These are phyloP conservation scores for Chrysosporium keratinophilum DNA, from an alignment of 2,329 filamentous ascomycete genomes.

Conservation along the genomic window DNA sequence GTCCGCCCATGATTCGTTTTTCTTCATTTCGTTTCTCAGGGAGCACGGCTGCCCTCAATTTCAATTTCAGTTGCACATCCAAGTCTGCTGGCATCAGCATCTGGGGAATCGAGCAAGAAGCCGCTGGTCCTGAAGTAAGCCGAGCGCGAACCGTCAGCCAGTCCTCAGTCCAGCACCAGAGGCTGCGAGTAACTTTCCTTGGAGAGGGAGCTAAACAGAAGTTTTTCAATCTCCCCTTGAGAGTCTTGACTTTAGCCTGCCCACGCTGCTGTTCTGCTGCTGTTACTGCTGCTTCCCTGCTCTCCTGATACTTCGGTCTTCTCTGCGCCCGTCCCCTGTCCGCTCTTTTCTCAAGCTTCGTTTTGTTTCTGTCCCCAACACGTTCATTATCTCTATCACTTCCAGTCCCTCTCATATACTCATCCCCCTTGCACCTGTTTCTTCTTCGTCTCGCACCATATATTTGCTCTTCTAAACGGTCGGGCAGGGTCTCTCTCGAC, in stretches of 20 bases:
- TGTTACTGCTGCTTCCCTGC: constrained; percentile 1
- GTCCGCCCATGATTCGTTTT: neutral
- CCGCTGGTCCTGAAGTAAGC: neutral
- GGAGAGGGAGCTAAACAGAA: neutral
- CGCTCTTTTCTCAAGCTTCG: constrained; percentile 7
- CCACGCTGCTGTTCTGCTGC: neutral
- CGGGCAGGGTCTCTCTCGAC: constrained; percentile 9
- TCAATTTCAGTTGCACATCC: neutral
- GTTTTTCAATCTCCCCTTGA: neutral
- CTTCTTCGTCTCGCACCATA: constrained; percentile 17
- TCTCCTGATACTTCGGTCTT: constrained; percentile 1
- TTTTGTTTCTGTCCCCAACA: constrained; percentile 1
- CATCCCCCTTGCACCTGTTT: neutral
- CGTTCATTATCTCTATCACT: neutral
- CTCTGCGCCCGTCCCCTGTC: neutral
- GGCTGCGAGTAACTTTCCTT: neutral
- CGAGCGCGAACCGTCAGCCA: neutral
- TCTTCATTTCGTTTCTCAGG: constrained; percentile 3
- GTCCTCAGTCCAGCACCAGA: neutral
- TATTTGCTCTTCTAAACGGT: constrained; percentile 18
- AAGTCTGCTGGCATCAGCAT: constrained; percentile 9
- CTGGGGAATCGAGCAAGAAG: neutral
- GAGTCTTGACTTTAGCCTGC: neutral
- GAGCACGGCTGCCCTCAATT: neutral
- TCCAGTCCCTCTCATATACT: too few species aligned